Conservation (phyloP, 2,329 filamentous ascomycete genomes). For the Fusarium drepaniforme region DNA sequence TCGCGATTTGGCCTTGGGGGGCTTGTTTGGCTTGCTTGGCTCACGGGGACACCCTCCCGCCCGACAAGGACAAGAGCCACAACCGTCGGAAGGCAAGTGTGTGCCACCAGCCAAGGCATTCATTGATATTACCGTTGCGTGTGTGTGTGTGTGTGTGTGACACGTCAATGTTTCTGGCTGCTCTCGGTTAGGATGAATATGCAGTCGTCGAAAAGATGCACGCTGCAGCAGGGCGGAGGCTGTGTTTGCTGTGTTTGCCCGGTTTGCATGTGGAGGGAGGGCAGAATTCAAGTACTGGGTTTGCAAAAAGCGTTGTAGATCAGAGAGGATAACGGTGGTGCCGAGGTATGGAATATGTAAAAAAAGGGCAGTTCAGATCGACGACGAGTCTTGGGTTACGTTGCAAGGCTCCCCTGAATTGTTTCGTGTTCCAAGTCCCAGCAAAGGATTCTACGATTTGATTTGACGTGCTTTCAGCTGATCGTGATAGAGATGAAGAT, state of each 20-base stretch:
- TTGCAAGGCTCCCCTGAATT: not conserved
- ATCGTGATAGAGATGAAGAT: not conserved
- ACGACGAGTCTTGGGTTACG: too few species aligned
- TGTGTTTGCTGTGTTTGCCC: conserved; percentile 21
- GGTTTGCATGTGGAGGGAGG: not conserved
- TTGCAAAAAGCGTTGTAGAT: not conserved
- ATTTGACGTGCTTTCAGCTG: not conserved
- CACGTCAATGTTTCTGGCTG: not conserved
- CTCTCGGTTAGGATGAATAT: not conserved
- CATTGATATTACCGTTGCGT: conserved; percentile 1
- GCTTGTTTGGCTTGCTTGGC: not conserved
- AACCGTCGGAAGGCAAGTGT: conserved; percentile 13
- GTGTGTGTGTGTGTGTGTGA: not conserved
- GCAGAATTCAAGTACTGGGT: not conserved
- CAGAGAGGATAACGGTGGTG: not conserved
- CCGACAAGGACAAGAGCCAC: not conserved
- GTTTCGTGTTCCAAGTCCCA: not conserved
- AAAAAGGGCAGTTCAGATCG: not conserved
- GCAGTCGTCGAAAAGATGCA: not conserved
- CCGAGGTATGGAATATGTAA: not conserved
- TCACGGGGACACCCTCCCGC: not conserved
- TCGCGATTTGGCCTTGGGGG: not conserved
- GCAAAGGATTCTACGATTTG: not conserved
- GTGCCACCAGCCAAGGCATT: conserved; percentile 15
- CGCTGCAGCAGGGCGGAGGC: conserved; percentile 31